phyloP scores from a whole-genome alignment of 2,329 filamentous ascomycete genomes.

The Dryadomyces quercus-mongolicae region DNA sequence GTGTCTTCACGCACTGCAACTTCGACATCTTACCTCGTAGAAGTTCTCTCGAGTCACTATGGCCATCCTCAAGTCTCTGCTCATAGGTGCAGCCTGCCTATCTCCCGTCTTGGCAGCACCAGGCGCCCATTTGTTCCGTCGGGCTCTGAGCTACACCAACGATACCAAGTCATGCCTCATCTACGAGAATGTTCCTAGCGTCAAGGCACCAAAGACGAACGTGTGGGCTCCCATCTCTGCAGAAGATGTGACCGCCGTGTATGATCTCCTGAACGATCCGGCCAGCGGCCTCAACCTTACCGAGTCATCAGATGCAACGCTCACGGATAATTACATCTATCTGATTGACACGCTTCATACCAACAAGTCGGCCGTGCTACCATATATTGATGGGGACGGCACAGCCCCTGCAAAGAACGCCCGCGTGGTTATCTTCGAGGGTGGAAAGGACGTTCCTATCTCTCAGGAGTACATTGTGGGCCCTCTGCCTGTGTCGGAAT shows the following conservation, averaged over 20 bases:
- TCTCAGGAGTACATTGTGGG: conserved; percentile 37
- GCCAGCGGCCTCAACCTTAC: conserved; percentile 32
- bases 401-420: conserved; percentile 29
- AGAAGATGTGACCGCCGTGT: conserved; percentile 29
- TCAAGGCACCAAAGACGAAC: conserved; percentile 24
- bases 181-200: neutral
- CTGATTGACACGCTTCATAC: conserved; percentile 33
- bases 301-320: conserved; percentile 19
- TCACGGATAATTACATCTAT: conserved; percentile 33
- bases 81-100: neutral
- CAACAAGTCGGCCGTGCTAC: conserved; percentile 34
- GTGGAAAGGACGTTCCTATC: conserved; percentile 27
- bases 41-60: no score
- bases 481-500: conserved; percentile 28
- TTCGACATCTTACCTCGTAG: no score
- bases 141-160: neutral
- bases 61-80: no score
- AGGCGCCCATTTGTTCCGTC: neutral
- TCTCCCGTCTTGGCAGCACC: neutral
- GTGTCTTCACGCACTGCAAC: no score
- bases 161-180: neutral
- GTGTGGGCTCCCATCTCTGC: conserved; percentile 28
- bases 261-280: conserved; percentile 28
- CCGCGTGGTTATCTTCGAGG: conserved; percentile 31
- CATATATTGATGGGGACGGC: conserved; percentile 27